These are phyloP conservation scores for Peronospora destructor DNA, from an alignment of 352 stramenopile genomes.

Conservation along the genomic window DNA sequence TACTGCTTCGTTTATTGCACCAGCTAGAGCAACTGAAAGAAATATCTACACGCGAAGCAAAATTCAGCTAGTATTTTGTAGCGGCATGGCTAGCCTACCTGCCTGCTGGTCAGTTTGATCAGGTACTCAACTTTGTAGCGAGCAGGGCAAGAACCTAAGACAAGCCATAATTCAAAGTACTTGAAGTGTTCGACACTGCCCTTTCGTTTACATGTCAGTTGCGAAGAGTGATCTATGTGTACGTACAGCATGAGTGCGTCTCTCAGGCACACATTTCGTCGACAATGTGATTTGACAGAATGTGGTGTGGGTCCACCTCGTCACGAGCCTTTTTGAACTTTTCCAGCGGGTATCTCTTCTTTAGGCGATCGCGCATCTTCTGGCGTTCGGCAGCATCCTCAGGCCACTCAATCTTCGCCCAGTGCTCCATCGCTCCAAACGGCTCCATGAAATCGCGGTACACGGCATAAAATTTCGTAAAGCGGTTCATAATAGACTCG, in stretches of 20 bases:
- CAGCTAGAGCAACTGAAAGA: constrained; percentile 14
- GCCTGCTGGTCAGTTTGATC: constrained; percentile 20
- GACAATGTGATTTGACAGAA: constrained; percentile 88
- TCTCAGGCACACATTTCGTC: constrained; percentile 56
- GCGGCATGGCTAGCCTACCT: constrained; percentile 33
- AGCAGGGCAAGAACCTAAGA: constrained; percentile 14
- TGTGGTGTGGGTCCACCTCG: constrained; percentile 89
- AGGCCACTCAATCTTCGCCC: constrained; percentile 94
- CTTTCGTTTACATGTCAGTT: constrained; percentile 13
- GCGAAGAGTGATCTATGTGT: constrained; percentile 1
- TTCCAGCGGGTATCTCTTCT: constrained; percentile 79
- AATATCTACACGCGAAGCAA: constrained; percentile 4
- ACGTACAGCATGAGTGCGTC: constrained; percentile 1
- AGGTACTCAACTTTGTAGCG: constrained; percentile 24
- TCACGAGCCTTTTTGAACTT: constrained; percentile 87
- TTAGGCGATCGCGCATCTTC: constrained; percentile 59
- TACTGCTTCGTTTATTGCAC: constrained; percentile 31
- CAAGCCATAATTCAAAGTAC: no score
- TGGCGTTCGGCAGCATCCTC: constrained; percentile 38
- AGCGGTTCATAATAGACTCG: constrained; percentile 85
- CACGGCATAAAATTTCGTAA: constrained; percentile 90
- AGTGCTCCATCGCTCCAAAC: constrained; percentile 90
- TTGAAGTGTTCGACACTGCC: constrained; percentile 9
- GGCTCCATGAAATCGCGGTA: constrained; percentile 85
- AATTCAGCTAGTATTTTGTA: constrained; percentile 25